phyloP scores from a whole-genome alignment of 1,284 basidiomycete genomes.

The Malassezia arunalokei region DNA sequence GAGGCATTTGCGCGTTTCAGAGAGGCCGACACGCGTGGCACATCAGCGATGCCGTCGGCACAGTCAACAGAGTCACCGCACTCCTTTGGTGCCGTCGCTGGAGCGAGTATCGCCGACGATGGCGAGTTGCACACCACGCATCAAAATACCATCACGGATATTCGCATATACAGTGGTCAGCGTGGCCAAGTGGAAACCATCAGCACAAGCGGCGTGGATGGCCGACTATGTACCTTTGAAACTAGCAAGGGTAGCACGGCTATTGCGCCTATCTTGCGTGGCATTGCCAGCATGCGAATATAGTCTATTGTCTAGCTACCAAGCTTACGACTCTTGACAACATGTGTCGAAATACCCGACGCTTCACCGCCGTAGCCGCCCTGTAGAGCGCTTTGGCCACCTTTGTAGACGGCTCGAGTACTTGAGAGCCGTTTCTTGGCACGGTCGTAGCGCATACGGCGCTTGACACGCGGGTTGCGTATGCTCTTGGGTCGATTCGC shows the following conservation, averaged over 20 bases:
- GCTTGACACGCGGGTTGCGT: constrained; percentile 45
- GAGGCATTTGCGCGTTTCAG: constrained; percentile 93
- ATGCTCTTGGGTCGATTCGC: constrained; percentile 35
- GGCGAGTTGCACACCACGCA: constrained; percentile 60
- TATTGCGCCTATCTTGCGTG: constrained; percentile 27
- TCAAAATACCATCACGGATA: constrained; percentile 91
- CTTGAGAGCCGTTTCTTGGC: constrained; percentile 42
- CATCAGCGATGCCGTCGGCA: constrained; percentile 43
- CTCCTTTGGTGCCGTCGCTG: constrained; percentile 52
- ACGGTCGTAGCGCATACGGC: constrained; percentile 40
- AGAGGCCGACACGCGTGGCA: constrained; percentile 75
- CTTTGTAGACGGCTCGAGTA: constrained; percentile 43
- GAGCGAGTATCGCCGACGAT: constrained; percentile 59
- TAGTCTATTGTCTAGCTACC: constrained; percentile 15
- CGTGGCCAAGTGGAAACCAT: constrained; percentile 57
- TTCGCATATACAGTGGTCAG: constrained; percentile 46
- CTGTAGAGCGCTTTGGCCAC: constrained; percentile 36
- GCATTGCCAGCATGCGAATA: constrained; percentile 28
- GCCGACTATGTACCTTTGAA: constrained; percentile 81
- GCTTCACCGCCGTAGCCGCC: constrained; percentile 42
- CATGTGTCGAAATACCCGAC: constrained; percentile 38
- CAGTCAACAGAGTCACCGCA: constrained; percentile 52
- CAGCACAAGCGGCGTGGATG: constrained; percentile 88
- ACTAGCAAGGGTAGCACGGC: constrained; percentile 51
- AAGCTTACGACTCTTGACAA: constrained; percentile 43